Base-by-base conservation (phyloP, 345 rosid genomes). In the Citrus inodora region DNA sequence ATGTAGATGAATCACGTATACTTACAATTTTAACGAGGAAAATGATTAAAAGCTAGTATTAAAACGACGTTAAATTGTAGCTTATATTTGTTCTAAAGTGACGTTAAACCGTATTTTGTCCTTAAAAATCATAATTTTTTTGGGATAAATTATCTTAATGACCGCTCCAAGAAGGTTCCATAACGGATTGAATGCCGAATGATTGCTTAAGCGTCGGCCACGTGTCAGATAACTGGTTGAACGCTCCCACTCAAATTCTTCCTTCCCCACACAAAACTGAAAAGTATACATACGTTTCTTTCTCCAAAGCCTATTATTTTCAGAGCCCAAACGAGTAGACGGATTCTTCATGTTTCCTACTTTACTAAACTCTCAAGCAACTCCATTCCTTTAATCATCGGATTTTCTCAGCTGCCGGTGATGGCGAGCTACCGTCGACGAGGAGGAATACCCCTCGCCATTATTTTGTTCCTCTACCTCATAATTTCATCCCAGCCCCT, bases 381-480 rank as follows among this genome's bases (percentile, higher is more conserved):
- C 13, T 28, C 55, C 32, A 22, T 40, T 60, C 19, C 24, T 7
- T 1, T 67, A 16, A 33, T 33, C 73, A 25, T 68, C 71, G 70
- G 73, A 17, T 17, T 62, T 67, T 19, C 19, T 9, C 40, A 6
- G 10, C 74, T 77, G 6, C 79, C 73, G 74, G 75, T 17, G 73
- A 90, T 90, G 95, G 83, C 27, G 14, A 3, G 2, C 79, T 27
- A 19, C 87, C 89, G 89, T 86, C 91, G 89, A 87, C 90, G 88
- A 85, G 91, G 89, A 85, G 92, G 86, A 65, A 0, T 75, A 7
- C 60, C 82, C 1, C 2, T 83, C 69, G 19, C 83, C 32, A 11
- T 87, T 5, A 3, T 80, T 1, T 71, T 90, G 25, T 82, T 94
- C 55, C 81, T 89, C n/a, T 85, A 76, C 85, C 83, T 97, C 55